phyloP scores from a whole-genome alignment of 345 rosid species.

The Melaleuca alternifolia region DNA sequence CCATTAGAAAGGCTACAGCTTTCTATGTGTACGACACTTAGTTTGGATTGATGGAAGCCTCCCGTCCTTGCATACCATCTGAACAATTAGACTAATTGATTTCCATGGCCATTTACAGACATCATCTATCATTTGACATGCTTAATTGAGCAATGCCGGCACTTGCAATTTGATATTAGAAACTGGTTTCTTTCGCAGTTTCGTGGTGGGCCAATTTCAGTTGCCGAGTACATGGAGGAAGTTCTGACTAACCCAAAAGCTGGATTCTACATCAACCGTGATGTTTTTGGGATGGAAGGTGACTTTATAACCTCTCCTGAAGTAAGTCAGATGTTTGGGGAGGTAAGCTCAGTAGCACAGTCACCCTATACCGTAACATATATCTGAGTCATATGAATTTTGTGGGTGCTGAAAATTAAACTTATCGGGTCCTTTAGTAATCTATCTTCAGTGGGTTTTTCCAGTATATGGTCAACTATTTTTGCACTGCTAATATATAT shows the following conservation, averaged over 20 bases:
- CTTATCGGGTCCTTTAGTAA: background rate
- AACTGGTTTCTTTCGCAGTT: conserved; percentile 31
- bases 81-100: background rate
- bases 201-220: conserved; percentile 87
- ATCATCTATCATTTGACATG: background rate
- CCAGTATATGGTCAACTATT: background rate
- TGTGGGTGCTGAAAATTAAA: background rate
- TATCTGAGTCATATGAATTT: background rate
- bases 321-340: conserved; percentile 96
- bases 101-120: background rate
- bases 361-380: background rate
- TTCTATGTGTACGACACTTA: background rate
- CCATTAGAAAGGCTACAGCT: background rate
- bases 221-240: conserved; percentile 94
- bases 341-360: conserved; percentile 26
- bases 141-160: background rate
- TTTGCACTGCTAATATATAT: background rate
- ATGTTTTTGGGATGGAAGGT: conserved; percentile 89
- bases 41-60: background rate
- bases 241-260: conserved; percentile 86
- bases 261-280: conserved; percentile 84
- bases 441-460: background rate
- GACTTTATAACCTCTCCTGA: conserved; percentile 97
- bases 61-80: background rate
- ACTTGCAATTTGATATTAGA: background rate